Conservation (phyloP, 192 early-diverging fungal genomes). For the Phlyctochytrium arcticum region DNA sequence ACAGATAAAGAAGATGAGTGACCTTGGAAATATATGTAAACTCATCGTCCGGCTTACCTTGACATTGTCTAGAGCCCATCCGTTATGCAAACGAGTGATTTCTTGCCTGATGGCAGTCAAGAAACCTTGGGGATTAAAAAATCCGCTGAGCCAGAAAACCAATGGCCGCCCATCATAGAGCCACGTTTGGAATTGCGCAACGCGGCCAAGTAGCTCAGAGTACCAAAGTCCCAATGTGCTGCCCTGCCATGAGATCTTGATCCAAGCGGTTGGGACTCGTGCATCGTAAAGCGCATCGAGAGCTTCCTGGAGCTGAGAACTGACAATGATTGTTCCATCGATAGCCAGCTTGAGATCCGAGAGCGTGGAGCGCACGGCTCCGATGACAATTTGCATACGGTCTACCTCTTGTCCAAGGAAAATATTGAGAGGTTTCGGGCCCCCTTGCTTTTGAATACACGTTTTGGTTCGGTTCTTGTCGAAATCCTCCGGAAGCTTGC, state of each 20-base stretch:
- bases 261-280: conserved; percentile 51
- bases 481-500: conserved; percentile 60
- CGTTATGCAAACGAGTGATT: conserved; percentile 55
- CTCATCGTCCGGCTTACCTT: conserved; percentile 28
- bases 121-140: conserved; percentile 70
- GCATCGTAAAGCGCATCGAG: conserved; percentile 65
- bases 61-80: conserved; percentile 62
- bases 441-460: conserved; percentile 48
- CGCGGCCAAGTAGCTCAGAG: conserved; percentile 47
- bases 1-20: neutral
- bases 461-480: conserved; percentile 53
- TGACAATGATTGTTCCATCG: conserved; percentile 61
- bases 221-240: conserved; percentile 60
- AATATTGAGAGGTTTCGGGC: conserved; percentile 56
- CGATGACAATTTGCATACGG: conserved; percentile 59
- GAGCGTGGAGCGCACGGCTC: conserved; percentile 47
- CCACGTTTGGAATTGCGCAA: conserved; percentile 58
- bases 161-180: conserved; percentile 57
- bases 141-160: conserved; percentile 62
- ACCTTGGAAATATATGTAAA: neutral
- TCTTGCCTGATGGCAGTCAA: conserved; percentile 63
- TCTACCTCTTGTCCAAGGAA: conserved; percentile 65
- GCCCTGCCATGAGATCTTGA: conserved; percentile 57
- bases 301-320: conserved; percentile 54
- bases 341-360: conserved; percentile 61